phyloP scores from a whole-genome alignment of 257 asterid species.

The Solanum lycopersicoides region DNA sequence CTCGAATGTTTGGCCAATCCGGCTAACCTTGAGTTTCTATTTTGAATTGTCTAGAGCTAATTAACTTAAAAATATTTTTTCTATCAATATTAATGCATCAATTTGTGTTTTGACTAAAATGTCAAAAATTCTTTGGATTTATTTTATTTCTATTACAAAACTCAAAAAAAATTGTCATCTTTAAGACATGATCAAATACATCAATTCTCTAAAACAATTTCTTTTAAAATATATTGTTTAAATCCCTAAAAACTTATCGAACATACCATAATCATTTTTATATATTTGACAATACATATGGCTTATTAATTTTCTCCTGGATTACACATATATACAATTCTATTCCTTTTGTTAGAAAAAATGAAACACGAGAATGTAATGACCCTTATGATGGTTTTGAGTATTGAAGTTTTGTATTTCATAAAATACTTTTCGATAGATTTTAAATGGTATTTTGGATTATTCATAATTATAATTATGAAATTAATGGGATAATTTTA shows the following conservation, averaged over 20 bases:
- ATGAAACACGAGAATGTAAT: background rate
- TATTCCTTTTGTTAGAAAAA: background rate
- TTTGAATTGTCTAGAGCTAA: background rate
- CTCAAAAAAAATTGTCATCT: background rate
- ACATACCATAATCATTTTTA: too few relatives aligned
- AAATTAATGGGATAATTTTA: too few relatives aligned
- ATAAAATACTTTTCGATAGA: too few relatives aligned
- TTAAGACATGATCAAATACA: background rate
- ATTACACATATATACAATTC: background rate
- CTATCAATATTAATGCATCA: background rate
- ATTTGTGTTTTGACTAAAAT: background rate
- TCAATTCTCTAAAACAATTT: background rate
- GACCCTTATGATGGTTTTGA: too few relatives aligned
- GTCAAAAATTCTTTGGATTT: background rate
- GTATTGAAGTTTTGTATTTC: too few relatives aligned
- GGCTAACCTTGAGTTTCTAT: background rate
- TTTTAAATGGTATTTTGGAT: too few relatives aligned
- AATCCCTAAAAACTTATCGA: background rate
- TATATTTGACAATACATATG: too few relatives aligned
- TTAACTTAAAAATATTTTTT: background rate
- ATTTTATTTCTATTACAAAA: too few relatives aligned
- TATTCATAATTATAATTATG: too few relatives aligned
- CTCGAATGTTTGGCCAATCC: background rate
- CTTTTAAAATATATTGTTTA: background rate
- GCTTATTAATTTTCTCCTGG: background rate